Conservation (phyloP, 2,329 filamentous ascomycete genomes). For the Acarospora socialis region DNA sequence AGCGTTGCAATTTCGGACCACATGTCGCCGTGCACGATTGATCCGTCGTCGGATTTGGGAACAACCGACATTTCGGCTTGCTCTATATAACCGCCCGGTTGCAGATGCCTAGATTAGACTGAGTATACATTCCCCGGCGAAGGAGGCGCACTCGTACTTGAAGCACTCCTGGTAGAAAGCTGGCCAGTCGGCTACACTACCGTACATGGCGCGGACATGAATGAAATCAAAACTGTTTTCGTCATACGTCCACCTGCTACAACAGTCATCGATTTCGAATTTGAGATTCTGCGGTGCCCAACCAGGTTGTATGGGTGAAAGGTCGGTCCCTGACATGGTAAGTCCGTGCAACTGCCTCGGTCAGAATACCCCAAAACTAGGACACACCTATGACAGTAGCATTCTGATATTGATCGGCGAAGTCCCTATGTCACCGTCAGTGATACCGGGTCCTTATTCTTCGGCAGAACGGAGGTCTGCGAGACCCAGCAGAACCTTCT, state of each 20-base stretch:
- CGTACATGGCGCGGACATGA: slow-evolving; percentile 26
- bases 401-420: slow-evolving; percentile 21
- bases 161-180: slow-evolving; percentile 23
- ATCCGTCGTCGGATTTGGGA: slow-evolving; percentile 16
- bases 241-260: slow-evolving; percentile 23
- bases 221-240: slow-evolving; percentile 27
- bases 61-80: slow-evolving; percentile 18
- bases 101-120: slow-evolving; percentile 18
- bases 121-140: neutral
- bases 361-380: neutral
- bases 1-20: slow-evolving; percentile 14
- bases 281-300: slow-evolving; percentile 19
- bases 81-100: slow-evolving; percentile 25
- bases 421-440: slow-evolving; percentile 11
- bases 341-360: too few relatives aligned
- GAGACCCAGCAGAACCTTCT: neutral
- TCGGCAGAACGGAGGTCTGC: neutral
- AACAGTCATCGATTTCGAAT: slow-evolving; percentile 23
- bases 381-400: slow-evolving; percentile 19
- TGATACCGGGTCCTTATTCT: neutral
- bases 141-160: slow-evolving; percentile 14
- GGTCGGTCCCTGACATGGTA: slow-evolving; percentile 21
- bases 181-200: slow-evolving; percentile 22
- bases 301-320: slow-evolving; percentile 21
- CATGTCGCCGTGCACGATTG: slow-evolving; percentile 12